Base-by-base conservation (phyloP, 75 land plant species). In the Ceratopteris richardii region DNA sequence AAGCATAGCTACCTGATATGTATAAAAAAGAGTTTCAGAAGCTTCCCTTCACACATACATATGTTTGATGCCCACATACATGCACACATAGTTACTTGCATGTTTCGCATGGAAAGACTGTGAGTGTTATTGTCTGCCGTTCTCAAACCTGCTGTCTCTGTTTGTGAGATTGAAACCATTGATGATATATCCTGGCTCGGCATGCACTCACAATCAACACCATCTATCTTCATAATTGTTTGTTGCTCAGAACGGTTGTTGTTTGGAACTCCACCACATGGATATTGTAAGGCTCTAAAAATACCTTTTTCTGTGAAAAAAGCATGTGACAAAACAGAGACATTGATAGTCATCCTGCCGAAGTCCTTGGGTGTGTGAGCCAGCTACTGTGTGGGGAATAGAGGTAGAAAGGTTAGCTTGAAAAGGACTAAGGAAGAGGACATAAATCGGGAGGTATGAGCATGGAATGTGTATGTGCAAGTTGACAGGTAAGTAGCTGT, bases 271-370 rank as follows among this genome's bases (percentile, higher is more conserved):
- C 30, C 59, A 31, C 20, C 19, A 18, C 31, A 33, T 33, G 9
- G 37, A 9, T 33, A 33, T 3, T 9, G 37, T 3, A 3, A 9
- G 37, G 37, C 39, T 20, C 37, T 29, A 9, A n/a, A 6, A 30
- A 31, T n/a, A 9, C 37, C 59, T 20, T 57, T 57, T 30, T 33
- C 59, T 30, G 37, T 29, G 37, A 29, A 9, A 39, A 57, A 57
- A 7, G 59, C 59, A 31, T 57, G 59, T 16, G 59, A 57, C 33
- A 57, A 7, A 31, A 57, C 37, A 20, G 59, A 57, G 19, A 57
- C 37, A 31, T 20, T 57, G 31, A 57, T 30, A 20, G 59, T 20
- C 59, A 57, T 57, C 4, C n/a, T 46, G 48, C 48, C n/a, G 14
- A 46, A 33, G n/a, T n/a, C n/a, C n/a, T n/a, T n/a, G n/a, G n/a